Conservation (phyloP, 805 yeast species). For the Saccharomycopsis schoenii region DNA sequence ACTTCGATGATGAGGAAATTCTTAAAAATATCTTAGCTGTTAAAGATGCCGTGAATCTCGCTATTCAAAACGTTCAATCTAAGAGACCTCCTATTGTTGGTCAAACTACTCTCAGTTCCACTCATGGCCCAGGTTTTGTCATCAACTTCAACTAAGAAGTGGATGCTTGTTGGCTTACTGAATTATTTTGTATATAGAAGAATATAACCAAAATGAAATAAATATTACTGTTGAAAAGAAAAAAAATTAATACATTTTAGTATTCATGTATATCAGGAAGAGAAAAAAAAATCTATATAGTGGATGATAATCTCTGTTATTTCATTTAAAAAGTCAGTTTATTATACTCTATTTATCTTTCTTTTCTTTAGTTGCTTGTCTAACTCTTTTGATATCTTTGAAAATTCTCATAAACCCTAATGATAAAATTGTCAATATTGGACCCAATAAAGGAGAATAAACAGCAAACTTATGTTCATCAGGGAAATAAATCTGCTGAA, state of each 20-base stretch:
- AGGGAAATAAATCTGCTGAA: conserved; percentile 90
- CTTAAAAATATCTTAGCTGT: conserved; percentile 61
- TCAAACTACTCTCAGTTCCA: conserved; percentile 54
- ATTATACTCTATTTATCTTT: not conserved
- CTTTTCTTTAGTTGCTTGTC: not conserved
- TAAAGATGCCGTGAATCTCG: conserved; percentile 47
- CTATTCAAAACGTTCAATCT: conserved; percentile 44
- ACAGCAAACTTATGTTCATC: conserved; percentile 94
- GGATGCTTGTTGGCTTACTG: not conserved
- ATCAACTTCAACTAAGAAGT: conserved; percentile 34
- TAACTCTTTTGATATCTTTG: conserved; percentile 26
- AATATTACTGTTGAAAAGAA: not conserved
- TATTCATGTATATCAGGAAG: no score
- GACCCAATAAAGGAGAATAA: conserved; percentile 84
- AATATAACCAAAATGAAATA: not conserved
- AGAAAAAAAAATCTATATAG: not conserved
- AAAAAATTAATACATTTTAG: no score
- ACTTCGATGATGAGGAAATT: conserved; percentile 68
- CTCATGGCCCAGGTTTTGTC: conserved; percentile 73
- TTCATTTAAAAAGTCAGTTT: not conserved
- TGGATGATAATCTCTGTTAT: not conserved
- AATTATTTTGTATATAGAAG: not conserved
- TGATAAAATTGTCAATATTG: conserved; percentile 55
- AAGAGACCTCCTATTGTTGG: conserved; percentile 66
- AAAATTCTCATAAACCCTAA: conserved; percentile 41